Evolutionary conservation across 495 filamentous ascomycete genomes (phyloP), one percentile per base, ranked within the genome.

Genomic region (Thermochaetoides thermophila): DNA sequence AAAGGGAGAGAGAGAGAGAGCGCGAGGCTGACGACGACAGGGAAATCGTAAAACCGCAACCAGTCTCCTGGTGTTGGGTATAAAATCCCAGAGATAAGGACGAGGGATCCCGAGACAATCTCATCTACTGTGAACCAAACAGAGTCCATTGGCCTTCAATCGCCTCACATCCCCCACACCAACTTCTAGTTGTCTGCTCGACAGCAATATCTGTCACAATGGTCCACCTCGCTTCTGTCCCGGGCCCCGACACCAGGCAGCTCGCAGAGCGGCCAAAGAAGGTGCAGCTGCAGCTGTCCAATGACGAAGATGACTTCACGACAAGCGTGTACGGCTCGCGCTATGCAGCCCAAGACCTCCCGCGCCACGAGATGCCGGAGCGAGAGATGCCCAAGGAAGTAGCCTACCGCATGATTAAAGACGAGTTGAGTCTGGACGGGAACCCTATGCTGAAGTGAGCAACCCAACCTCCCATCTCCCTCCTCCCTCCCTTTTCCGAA

Each of bases 321-420:
- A 71, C 73, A 20, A 81, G 75, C 43, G 83, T 94, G 41, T 94
- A 94, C 48, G 85, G 84, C 47, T 81, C 76, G 29, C 69, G 63
- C 19, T 93, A 81, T 52, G 84, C 85, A 9, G 73, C 74, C 19
- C 55, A 74, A 43, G 78, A 84, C 53, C 68, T 93, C 31, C 81
- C 82, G 23, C 72, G 69, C 45, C 68, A 78, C 49, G 78, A 83
- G 54, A 92, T 94, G 79, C 84, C 85, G n/a, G 84, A 91, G 47
- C 43, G 55, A 5, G 81, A 87, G 56, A 87, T 87, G 83, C 83
- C 83, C 27, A 77, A 73, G 38, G 81, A 91, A 44, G 65, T 87
- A n/a, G 84, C 84, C 9, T 86, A 91, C 55, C 78, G 83, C 27
- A 81, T 92, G 82, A 94, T 94, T 61, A 86, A 84, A 60, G 85